phyloP scores from a whole-genome alignment of 148 eudicot species.

The Rhododendron henanense region DNA sequence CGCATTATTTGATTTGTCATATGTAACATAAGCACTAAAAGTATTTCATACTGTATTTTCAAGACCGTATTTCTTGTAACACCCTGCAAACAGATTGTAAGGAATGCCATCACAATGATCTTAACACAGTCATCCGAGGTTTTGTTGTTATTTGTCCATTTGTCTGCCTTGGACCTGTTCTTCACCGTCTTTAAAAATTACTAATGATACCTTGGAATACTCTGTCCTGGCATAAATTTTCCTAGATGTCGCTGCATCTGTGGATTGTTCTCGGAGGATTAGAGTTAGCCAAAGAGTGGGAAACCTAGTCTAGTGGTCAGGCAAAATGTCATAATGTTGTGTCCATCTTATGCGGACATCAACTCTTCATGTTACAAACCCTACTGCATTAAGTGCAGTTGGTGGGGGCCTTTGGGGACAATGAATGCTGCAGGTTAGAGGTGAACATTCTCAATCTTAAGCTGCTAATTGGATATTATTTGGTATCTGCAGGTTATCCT shows the following conservation, averaged over 20 bases:
- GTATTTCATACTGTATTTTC: not conserved
- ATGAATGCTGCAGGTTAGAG: not conserved
- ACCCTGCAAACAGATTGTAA: not conserved
- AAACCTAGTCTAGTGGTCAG: not conserved
- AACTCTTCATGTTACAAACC: not conserved
- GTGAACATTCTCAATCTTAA: not conserved
- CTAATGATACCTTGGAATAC: not conserved
- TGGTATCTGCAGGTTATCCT: slow-evolving; percentile 24
- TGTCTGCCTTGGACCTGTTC: not conserved
- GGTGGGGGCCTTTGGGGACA: not conserved
- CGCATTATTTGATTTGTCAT: too few relatives aligned
- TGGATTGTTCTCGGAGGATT: not conserved
- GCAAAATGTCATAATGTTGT: not conserved
- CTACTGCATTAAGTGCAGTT: not conserved
- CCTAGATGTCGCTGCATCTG: not conserved
- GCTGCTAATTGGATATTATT: slow-evolving; percentile 1
- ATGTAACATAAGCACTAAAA: not conserved
- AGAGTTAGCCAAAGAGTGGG: not conserved
- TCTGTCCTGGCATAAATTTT: not conserved
- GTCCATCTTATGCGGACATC: not conserved
- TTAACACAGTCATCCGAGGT: not conserved
- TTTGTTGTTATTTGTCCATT: not conserved
- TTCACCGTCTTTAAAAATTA: not conserved
- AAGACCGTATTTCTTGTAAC: not conserved
- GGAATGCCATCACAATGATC: slow-evolving; percentile 1